Evolutionary conservation across 2,329 filamentous ascomycete species (phyloP).

Genomic region (Verticillium dahliae): DNA sequence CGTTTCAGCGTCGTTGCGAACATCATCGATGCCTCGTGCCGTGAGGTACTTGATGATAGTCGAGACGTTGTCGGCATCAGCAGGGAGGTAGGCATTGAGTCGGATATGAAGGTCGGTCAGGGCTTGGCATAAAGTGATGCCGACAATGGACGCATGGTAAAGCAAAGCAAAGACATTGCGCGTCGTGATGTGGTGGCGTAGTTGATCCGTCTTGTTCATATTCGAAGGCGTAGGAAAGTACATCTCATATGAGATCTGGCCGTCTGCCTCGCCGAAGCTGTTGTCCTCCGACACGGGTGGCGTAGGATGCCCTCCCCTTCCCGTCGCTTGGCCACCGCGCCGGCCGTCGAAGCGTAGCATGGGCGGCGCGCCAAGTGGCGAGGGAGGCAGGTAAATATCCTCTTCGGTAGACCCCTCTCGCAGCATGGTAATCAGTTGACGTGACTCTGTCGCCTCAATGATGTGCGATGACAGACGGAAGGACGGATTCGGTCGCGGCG

Average conservation of each 20-base stretch:
- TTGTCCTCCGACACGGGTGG: slow-evolving; percentile 38
- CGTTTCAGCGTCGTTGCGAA: slow-evolving; percentile 51
- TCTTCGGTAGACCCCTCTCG: slow-evolving; percentile 46
- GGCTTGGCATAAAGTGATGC: slow-evolving; percentile 56
- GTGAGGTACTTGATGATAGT: slow-evolving; percentile 57
- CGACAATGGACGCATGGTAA: slow-evolving; percentile 58
- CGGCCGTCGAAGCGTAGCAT: slow-evolving; percentile 25
- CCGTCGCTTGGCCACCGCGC: slow-evolving; percentile 13
- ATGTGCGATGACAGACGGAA: slow-evolving; percentile 53
- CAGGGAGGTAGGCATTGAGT: slow-evolving; percentile 51
- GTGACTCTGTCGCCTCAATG: slow-evolving; percentile 50
- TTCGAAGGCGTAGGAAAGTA: slow-evolving; percentile 53
- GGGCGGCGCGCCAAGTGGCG: slow-evolving; percentile 32
- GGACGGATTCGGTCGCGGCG: slow-evolving; percentile 40
- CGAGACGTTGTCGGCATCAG: slow-evolving; percentile 48
- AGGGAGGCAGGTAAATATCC: slow-evolving; percentile 34
- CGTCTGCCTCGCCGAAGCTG: slow-evolving; percentile 37
- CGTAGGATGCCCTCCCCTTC: slow-evolving; percentile 28
- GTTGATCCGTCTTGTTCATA: slow-evolving; percentile 38
- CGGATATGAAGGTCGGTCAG: slow-evolving; percentile 55
- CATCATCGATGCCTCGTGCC: slow-evolving; percentile 55
- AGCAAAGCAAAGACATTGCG: slow-evolving; percentile 64
- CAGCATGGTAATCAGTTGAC: slow-evolving; percentile 44
- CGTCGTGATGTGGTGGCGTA: slow-evolving; percentile 57
- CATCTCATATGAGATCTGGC: slow-evolving; percentile 55